phyloP scores from a whole-genome alignment of 495 filamentous ascomycete genomes.

The Neurospora intermedia region DNA sequence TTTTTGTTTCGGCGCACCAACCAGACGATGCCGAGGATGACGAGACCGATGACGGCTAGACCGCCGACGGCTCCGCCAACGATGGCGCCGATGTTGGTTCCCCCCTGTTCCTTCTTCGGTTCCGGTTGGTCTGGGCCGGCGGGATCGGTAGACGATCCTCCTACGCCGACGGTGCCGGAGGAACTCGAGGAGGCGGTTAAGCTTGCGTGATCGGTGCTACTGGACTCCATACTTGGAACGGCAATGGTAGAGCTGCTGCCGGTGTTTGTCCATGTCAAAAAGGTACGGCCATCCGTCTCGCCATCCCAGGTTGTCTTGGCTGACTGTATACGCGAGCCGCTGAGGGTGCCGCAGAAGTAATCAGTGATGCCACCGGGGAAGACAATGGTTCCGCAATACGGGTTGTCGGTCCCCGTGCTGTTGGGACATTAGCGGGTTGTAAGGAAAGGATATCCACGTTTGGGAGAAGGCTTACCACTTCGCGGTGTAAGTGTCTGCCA shows the following conservation, averaged over 20 bases:
- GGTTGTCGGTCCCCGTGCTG: slow-evolving; percentile 17
- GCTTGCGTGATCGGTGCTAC: background rate
- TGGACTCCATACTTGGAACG: slow-evolving; percentile 1
- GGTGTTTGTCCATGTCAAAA: slow-evolving; percentile 2
- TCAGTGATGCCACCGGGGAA: slow-evolving; percentile 26
- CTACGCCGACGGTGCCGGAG: background rate
- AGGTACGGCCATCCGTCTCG: slow-evolving; percentile 19
- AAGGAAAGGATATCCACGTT: background rate
- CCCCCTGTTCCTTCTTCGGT: slow-evolving; percentile 8
- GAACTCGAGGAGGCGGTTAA: slow-evolving; percentile 2
- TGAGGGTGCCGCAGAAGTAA: slow-evolving; percentile 26
- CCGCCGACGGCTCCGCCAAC: slow-evolving; percentile 41
- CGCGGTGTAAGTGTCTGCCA: slow-evolving; percentile 22
- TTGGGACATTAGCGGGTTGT: background rate
- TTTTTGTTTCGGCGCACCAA: slow-evolving; percentile 25
- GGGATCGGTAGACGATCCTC: background rate
- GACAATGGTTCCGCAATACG: slow-evolving; percentile 28
- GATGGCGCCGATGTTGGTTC: slow-evolving; percentile 31
- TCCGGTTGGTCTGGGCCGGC: background rate
- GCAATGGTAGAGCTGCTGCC: background rate
- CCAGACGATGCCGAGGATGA: slow-evolving; percentile 28
- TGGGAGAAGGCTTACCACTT: slow-evolving; percentile 25
- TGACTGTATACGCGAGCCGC: slow-evolving; percentile 15
- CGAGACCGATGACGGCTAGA: slow-evolving; percentile 31
- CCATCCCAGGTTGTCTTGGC: slow-evolving; percentile 28